Percentiles rank a stretch among this genome's conserved stretches.
These are phyloP conservation scores for Orbilia brochopaga DNA, from an alignment of 2,329 filamentous ascomycete species.

Conservation along the genomic window DNA sequence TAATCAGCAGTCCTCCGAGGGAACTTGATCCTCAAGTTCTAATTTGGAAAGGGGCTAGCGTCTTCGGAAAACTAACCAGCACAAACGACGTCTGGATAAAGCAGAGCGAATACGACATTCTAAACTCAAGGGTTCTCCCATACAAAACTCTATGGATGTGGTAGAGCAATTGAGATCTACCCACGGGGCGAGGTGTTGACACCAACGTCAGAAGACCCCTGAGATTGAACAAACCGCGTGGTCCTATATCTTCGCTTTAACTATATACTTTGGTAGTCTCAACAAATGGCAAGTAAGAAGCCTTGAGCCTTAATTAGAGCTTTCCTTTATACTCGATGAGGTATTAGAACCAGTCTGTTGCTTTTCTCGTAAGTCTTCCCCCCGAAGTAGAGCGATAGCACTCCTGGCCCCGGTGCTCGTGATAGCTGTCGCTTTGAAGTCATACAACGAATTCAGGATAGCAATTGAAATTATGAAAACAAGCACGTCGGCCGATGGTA, in stretches of 20 bases:
- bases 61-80: slow-evolving; percentile 83
- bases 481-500: slow-evolving; percentile 23
- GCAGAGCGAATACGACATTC: slow-evolving; percentile 81
- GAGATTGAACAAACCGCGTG: neutral
- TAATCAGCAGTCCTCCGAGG: slow-evolving; percentile 74
- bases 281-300: neutral
- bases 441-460: slow-evolving; percentile 30
- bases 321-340: neutral
- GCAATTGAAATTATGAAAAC: slow-evolving; percentile 32
- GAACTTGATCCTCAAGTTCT: slow-evolving; percentile 98
- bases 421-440: slow-evolving; percentile 22
- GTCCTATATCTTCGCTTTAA: neutral
- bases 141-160: slow-evolving; percentile 76
- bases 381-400: slow-evolving; percentile 19
- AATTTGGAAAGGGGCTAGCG: slow-evolving; percentile 95
- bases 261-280: no score
- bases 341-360: neutral
- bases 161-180: no score
- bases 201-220: no score
- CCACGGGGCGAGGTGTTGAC: no score
- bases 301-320: neutral
- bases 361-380: neutral
- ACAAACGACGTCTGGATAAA: slow-evolving; percentile 97
- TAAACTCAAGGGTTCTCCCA: slow-evolving; percentile 80
- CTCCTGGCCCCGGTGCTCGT: slow-evolving; percentile 34